Base-by-base conservation (phyloP, 805 yeast species). In the Metschnikowia vanudenii region DNA sequence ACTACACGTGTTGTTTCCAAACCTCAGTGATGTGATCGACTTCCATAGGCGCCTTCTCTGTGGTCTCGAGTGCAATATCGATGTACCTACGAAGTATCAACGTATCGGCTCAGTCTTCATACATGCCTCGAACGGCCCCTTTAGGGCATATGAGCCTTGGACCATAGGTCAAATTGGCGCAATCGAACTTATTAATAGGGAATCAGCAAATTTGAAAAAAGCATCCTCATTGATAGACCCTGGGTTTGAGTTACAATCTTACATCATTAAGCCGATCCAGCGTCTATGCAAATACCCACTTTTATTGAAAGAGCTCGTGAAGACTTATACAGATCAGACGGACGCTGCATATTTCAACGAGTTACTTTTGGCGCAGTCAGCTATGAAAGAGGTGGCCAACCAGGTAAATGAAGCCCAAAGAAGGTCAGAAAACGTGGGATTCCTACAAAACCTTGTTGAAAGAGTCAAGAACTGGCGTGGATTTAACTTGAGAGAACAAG, bases 221-320 rank as follows among this genome's bases (percentile, higher is more conserved):
- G 74, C 82, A 17, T 74, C 85, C 3, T 61, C 70, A 17, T 67
- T 90, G 33, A 81, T 91, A 49, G 92, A 84, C 53, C 92, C 94
- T 22, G 85, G 88, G 36, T 83, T 90, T 61, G 99, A 92, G 64
- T 74, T 94, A 44, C 98, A 88, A 62, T 83, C 92, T 41, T 88
- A 88, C 65, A 74, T 94, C 35, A 80, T 94, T 56, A 94, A 92
- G 64, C 99, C 99, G 0, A 88, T 94, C 32, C 99, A 94, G 71
- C 79, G 99, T 53, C 76, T 94, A n/a, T 88, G 97, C 74, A 88
- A 91, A 63, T 94, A 94, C 65, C 99, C 98, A 1, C 69, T 94
- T 42, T 73, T 94, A 40, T 68, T 94, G 43, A 81, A 79, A 57
- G 94, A 88, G 60, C 73, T 94, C 43, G 63, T 88, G 41, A 89